A percentile compares a stretch with the other conserved stretches of the same genome.
Conservation (phyloP, 176 grass and related monocot species). For the Oryza officinalis region DNA sequence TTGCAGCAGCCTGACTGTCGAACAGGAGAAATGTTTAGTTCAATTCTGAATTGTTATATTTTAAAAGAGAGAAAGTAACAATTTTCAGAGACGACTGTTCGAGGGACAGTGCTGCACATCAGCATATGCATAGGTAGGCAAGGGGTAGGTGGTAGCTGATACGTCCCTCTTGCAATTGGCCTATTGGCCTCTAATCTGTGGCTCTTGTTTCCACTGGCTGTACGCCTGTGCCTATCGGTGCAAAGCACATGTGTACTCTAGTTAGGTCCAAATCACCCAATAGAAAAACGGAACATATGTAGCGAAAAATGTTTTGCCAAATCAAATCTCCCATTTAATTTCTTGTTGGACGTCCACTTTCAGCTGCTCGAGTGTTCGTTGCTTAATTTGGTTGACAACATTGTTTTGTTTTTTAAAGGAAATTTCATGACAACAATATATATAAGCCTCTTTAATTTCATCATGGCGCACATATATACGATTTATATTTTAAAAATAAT, state of each 20-base stretch:
- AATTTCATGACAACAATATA: no score
- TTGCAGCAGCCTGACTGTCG: no score
- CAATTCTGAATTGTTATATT: no score
- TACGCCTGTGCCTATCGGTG: neutral
- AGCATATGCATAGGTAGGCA: no score
- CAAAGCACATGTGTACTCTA: neutral
- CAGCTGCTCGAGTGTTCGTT: neutral
- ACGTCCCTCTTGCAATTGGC: neutral
- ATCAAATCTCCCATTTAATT: neutral
- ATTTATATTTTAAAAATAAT: no score
- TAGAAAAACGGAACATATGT: neutral
- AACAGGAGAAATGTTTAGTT: no score
- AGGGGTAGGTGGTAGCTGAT: neutral
- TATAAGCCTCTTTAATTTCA: neutral
- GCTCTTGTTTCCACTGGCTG: neutral
- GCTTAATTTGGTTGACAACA: neutral
- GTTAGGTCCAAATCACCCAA: neutral
- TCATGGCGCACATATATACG: no score
- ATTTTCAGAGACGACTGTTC: neutral
- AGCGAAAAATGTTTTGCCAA: neutral
- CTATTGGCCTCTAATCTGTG: neutral
- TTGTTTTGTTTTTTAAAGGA: no score
- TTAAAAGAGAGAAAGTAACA: no score
- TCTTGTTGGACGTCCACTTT: neutral
- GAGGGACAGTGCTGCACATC: no score